Evolutionary conservation across 371 early-diverging fungal species (phyloP).

Genomic region (Nosema muscidifuracis): DNA sequence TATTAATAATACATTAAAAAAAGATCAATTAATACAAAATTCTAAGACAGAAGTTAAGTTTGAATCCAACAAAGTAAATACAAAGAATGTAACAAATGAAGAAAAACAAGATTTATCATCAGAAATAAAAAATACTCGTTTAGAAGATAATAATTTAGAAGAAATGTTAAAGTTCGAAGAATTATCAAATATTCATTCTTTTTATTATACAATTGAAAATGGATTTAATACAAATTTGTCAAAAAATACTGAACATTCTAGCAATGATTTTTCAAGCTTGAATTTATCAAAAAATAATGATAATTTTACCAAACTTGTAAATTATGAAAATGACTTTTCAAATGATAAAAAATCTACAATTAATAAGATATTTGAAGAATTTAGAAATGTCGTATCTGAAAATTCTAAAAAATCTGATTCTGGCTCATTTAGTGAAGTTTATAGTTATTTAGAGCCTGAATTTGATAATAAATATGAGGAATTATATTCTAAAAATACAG

Average conservation of each 20-base stretch:
- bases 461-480: not conserved
- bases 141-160: constrained; percentile 7
- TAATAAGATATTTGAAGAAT: not conserved
- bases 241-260: not conserved
- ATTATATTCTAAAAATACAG: not conserved
- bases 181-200: not conserved
- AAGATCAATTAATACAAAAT: not conserved
- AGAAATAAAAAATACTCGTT: not conserved
- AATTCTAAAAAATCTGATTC: not conserved
- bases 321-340: not conserved
- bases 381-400: not conserved
- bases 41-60: not conserved
- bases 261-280: not conserved
- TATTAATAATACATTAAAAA: not conserved
- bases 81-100: not conserved
- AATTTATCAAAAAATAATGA: not conserved
- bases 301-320: not conserved
- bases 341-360: not conserved
- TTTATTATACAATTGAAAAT: not conserved
- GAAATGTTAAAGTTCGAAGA: constrained; percentile 6
- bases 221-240: not conserved
- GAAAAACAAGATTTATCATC: not conserved
- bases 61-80: not conserved
- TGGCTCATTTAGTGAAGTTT: not conserved
- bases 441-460: not conserved